These are phyloP conservation scores for Fusarium sublunatum DNA, from an alignment of 2,329 filamentous ascomycete species.

Conservation along the genomic window DNA sequence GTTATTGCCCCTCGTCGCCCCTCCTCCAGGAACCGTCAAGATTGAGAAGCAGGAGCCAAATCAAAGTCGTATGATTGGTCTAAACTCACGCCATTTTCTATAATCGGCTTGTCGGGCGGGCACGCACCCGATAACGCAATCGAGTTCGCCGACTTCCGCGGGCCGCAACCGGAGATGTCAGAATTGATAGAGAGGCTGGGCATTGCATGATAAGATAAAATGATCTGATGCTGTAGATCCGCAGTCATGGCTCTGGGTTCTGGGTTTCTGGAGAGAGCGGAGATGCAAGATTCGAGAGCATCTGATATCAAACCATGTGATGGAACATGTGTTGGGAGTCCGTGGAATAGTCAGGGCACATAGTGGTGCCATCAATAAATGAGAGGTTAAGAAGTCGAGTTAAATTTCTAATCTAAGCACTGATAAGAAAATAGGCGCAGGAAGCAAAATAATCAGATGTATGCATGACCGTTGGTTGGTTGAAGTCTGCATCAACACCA, in stretches of 20 bases:
- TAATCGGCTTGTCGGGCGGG: conserved; percentile 46
- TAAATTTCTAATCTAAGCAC: too few species aligned
- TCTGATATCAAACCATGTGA: conserved; percentile 14
- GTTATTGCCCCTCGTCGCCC: conserved; percentile 29
- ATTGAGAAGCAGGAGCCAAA: conserved; percentile 19
- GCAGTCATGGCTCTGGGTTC: conserved; percentile 1
- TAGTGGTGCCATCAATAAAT: too few species aligned
- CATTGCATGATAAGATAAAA: conserved; percentile 21
- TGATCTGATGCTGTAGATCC: conserved; percentile 17
- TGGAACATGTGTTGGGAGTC: too few species aligned
- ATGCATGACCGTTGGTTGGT: too few species aligned
- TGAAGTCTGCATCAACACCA: too few species aligned
- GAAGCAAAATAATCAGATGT: too few species aligned
- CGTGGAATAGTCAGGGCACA: too few species aligned
- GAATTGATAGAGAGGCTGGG: conserved; percentile 37
- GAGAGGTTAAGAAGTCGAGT: too few species aligned
- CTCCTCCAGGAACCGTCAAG: conserved; percentile 19
- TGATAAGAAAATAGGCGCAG: too few species aligned
- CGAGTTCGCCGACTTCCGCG: conserved; percentile 45
- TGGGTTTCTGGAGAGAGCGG: conserved; percentile 20
- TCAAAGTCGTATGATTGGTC: conserved; percentile 41
- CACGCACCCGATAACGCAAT: conserved; percentile 31
- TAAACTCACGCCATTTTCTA: conserved; percentile 51
- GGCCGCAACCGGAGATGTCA: conserved; percentile 46
- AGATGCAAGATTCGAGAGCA: conserved; percentile 34